Evolutionary conservation across 164 flowering plant genomes (phyloP), one percentile per base, ranked within the genome.

Genomic region (Protea cynaroides): DNA sequence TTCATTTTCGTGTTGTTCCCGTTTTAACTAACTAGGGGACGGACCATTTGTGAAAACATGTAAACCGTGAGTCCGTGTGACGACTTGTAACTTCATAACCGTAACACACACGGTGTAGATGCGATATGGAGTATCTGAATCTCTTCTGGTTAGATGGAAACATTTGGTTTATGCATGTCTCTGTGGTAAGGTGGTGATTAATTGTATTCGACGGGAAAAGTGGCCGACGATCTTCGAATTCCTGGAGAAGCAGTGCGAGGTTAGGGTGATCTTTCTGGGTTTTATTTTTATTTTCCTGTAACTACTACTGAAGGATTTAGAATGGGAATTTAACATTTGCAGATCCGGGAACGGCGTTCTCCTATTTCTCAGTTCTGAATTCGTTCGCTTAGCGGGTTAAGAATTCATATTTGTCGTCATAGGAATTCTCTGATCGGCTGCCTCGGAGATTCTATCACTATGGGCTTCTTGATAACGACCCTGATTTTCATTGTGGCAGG

Each of bases 381-480:
- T 63, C 50, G 4, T 63, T 25, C 49, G 14, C 21, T 19, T 36
- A 66, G 58, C 22, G 63, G 29, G 43, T 29, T 65, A 40, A 23
- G 47, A 24, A n/a, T n/a, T 65, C 23, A n/a, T 34, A 56, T 18
- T 50, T 36, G n/a, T 47, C 22, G 7, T 58, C 21, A 10, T 8
- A 29, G 56, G 38, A 47, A 51, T n/a, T 15, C 25, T 19, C 61
- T 65, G n/a, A 22, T 62, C 53, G 55, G 17, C 24, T 44, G 43
- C 21, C 2, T 14, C 25, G 52, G 55, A 60, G 14, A 56, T 25
- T 34, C 17, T 51, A 52, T 66, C 62, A 62, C 19, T 8, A 87
- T 88, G 94, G 89, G 87, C n/a, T 86, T 88, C 71, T 61, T 84
- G 71, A 72, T 84, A 1, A 86, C 91, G 34, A 83, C 86, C 66